A percentile compares a stretch with the other conserved stretches of the same genome.
Evolutionary conservation across 371 early-diverging fungal genomes (phyloP).

Genomic region (Rhizoclosmatium hyalinum): DNA sequence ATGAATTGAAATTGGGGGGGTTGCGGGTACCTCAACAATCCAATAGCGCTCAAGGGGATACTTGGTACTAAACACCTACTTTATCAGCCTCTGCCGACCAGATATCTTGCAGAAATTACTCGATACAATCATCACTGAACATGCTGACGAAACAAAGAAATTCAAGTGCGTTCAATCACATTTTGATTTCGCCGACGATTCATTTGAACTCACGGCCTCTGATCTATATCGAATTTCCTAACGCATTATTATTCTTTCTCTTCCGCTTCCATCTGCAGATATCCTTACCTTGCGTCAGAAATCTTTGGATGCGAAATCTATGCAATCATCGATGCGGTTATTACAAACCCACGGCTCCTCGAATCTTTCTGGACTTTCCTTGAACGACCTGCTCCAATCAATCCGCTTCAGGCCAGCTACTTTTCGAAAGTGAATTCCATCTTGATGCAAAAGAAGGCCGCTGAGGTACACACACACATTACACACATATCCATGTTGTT

Average conservation of each 20-base stretch:
- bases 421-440: slow-evolving; percentile 87
- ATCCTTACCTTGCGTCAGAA: slow-evolving; percentile 86
- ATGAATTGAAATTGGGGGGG: not conserved
- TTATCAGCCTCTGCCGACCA: slow-evolving; percentile 67
- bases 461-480: slow-evolving; percentile 60
- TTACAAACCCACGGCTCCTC: slow-evolving; percentile 69
- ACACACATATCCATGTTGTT: no score
- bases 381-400: slow-evolving; percentile 76
- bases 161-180: slow-evolving; percentile 63
- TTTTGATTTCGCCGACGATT: not conserved
- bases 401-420: slow-evolving; percentile 83
- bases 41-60: not conserved
- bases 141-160: slow-evolving; percentile 71
- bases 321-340: slow-evolving; percentile 77
- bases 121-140: slow-evolving; percentile 64
- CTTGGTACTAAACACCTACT: not conserved
- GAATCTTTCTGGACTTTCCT: slow-evolving; percentile 82
- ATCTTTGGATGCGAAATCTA: slow-evolving; percentile 86
- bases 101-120: slow-evolving; percentile 65
- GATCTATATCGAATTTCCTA: no score
- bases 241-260: no score
- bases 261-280: slow-evolving; percentile 46
- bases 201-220: not conserved
- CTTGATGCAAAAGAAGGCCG: slow-evolving; percentile 81
- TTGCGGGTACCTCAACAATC: not conserved